Conservation (phyloP, 371 early-diverging fungal genomes). For the Apophysomyces elegans region DNA sequence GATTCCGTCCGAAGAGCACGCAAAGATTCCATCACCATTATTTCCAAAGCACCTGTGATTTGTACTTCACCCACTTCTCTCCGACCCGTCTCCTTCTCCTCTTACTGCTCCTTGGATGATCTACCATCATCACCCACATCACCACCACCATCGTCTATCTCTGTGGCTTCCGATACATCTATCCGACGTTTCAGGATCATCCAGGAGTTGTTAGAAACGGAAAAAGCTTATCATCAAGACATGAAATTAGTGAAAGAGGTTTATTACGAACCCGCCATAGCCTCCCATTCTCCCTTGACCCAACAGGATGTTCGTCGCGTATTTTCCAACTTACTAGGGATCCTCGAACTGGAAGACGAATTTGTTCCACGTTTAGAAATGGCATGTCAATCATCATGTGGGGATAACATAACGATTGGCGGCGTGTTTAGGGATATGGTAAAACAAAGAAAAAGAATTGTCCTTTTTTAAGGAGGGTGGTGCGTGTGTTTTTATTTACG, state of each 20-base stretch:
- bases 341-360: slow-evolving; percentile 57
- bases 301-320: slow-evolving; percentile 60
- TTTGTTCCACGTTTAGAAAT: slow-evolving; percentile 52
- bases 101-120: background rate
- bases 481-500: too few relatives aligned
- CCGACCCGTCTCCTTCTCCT: background rate
- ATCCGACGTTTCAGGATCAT: slow-evolving; percentile 20
- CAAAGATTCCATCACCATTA: slow-evolving; percentile 27
- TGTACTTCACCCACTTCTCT: slow-evolving; percentile 2
- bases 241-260: slow-evolving; percentile 72
- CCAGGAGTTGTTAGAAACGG: slow-evolving; percentile 75
- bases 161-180: background rate
- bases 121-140: background rate
- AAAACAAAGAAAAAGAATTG: slow-evolving; percentile 12
- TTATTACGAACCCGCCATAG: slow-evolving; percentile 39
- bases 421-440: slow-evolving; percentile 62
- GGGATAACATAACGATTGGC: slow-evolving; percentile 40
- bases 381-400: slow-evolving; percentile 37
- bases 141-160: too few relatives aligned
- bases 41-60: slow-evolving; percentile 22
- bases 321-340: slow-evolving; percentile 63
- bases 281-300: slow-evolving; percentile 34
- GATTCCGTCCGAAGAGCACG: slow-evolving; percentile 15
- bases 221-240: slow-evolving; percentile 67
- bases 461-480: background rate